Evolutionary conservation across 2,329 filamentous ascomycete genomes (phyloP), one percentile per base, ranked within the genome.

Genomic region (Penicillium nordicum): DNA sequence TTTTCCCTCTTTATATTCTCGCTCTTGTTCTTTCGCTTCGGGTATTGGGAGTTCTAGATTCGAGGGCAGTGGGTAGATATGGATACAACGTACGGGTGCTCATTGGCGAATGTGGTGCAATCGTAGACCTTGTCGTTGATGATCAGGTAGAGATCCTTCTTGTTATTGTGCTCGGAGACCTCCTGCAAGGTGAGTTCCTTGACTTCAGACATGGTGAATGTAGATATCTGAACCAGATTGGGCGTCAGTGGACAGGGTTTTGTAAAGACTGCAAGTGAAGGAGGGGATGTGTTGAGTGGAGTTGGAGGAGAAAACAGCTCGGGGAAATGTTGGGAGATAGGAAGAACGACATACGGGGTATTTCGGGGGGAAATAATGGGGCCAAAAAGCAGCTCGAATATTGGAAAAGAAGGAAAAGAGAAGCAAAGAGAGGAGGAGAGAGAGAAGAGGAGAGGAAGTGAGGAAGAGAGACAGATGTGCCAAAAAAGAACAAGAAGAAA

Each of bases 61-160:
- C 44, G 45, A 32, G 38, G 41, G 48, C 27, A 48, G 42, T 36
- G 48, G 27, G 29, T n/a, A 42, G 27, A 45, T 50, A 42, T 29
- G 29, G 43, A 32, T 46, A 48, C 9, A 38, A 84, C 84, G 65
- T 85, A 88, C 85, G 94, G 94, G 78, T 99, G 94, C 86, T 99
- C 94, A 74, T 97, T 93, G 67, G 97, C 82, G 78, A 99, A 99
- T 77, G 87, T 88, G 70, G 86, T 84, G 74, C 82, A 78, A 77
- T 97, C 85, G 85, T 97, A 99, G 80, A 99, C 87, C 82, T 96
- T 96, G 78, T 96, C 92, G 80, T 97, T 90, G 69, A 99, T 86
- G 63, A 97, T 88, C 70, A 97, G 75, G 80, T 84, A 96, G 63
- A 96, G 81, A 76, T 97, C 92, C 84, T 82, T 96, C 87, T 97